Base-by-base conservation (phyloP, 208 protist species). In the Acanthamoeba lenticulata region DNA sequence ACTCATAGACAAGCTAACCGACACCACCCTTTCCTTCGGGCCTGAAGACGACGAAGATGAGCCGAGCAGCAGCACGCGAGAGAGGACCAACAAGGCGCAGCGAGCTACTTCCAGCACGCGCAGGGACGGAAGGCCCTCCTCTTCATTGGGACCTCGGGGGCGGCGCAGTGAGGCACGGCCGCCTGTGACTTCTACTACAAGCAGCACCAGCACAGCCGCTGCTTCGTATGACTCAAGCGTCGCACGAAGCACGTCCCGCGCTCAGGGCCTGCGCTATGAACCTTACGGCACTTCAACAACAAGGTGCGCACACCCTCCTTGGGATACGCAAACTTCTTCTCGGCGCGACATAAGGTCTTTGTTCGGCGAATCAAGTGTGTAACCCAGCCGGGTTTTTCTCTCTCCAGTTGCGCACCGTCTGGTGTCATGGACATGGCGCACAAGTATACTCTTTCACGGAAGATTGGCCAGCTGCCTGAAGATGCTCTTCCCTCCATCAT, bases 1-100 rank as follows among this genome's bases (percentile, higher is more conserved):
- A 24, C 47, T 91, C 21, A 91, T 91, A 19, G 85, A 91, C 85
- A 91, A 91, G 27, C 85, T 91, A 32, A 91, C 85, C 45, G 24
- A 91, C 42, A 91, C 85, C 15, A 91, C 85, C 55, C n/a, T 91
- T 38, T 34, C 24, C 11, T 29, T 32, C 15, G 21, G 42, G 29
- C 9, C 29, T 19, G 60, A 55, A 32, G 5, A 40, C 15, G 81
- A 32, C 34, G 85, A 72, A 27, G 52, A 91, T 11, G 55, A 42
- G n/a, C 32, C 24, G 6, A 72, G 52, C 15, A 21, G 85, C 38
- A 72, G 55, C 29, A 45, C 21, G n/a, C 19, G 27, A 49, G 72
- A 45, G 85, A 72, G 17, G 55, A 62, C 5, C 21, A n/a, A 34
- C 29, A 91, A 69, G 36, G 42, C 29, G 44, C 29, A n/a, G 42